phyloP scores from a whole-genome alignment of 768 basidiomycete species.

The Solioccasus polychromus region DNA sequence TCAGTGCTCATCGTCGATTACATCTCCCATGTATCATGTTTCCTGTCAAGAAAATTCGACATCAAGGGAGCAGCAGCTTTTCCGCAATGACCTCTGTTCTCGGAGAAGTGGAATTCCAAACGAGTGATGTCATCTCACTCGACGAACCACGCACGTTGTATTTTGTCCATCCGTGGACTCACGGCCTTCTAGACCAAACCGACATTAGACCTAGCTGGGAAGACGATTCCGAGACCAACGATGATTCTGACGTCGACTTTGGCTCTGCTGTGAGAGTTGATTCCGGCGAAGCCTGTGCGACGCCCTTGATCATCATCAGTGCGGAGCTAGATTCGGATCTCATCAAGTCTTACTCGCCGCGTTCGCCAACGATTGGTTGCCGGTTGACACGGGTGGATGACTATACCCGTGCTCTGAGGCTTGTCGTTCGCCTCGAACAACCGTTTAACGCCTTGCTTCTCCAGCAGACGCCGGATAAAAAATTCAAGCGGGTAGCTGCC shows the following conservation, averaged over 20 bases:
- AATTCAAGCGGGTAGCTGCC: constrained; percentile 18
- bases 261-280: no score
- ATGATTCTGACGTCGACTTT: not conserved
- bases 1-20: not conserved
- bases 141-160: not conserved
- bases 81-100: not conserved
- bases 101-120: constrained; percentile 4
- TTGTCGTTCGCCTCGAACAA: constrained; percentile 1
- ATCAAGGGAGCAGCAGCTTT: not conserved
- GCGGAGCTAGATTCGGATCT: no score
- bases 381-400: not conserved
- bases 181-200: not conserved
- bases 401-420: not conserved
- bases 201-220: not conserved
- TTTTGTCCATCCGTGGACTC: constrained; percentile 12
- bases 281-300: not conserved
- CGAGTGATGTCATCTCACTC: not conserved
- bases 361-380: not conserved
- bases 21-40: constrained; percentile 3
- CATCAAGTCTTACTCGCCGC: no score
- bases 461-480: not conserved
- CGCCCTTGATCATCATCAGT: not conserved
- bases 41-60: not conserved
- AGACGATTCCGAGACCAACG: not conserved
- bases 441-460: constrained; percentile 7